phyloP scores from a whole-genome alignment of 2,329 filamentous ascomycete genomes.

The Botrytis fabae region DNA sequence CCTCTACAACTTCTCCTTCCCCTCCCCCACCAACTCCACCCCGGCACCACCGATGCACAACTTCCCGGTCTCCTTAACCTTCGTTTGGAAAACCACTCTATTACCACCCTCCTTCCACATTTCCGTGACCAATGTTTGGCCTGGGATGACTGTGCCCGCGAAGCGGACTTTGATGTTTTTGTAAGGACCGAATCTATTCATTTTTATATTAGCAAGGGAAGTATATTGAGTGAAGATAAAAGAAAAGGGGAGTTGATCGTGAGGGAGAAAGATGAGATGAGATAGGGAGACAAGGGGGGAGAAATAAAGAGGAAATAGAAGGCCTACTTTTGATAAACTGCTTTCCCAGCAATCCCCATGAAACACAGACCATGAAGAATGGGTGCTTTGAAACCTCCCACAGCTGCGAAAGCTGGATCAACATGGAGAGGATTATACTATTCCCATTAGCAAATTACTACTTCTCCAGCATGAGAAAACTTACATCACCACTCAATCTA shows the following conservation, averaged over 20 bases:
- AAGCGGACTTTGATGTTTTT: constrained; percentile 94
- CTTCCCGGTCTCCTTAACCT: constrained; percentile 92
- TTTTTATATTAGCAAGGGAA: background rate
- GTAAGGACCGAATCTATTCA: constrained; percentile 61
- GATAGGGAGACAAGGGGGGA: background rate
- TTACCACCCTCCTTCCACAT: constrained; percentile 88
- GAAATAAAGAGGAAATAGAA: background rate
- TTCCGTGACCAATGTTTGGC: constrained; percentile 87
- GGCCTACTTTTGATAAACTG: constrained; percentile 71
- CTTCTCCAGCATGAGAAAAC: background rate
- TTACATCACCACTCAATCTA: constrained; percentile 92
- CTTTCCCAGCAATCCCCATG: constrained; percentile 89
- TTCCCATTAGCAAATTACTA: background rate
- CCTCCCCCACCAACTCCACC: constrained; percentile 59
- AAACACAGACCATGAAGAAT: constrained; percentile 97
- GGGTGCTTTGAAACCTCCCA: constrained; percentile 90
- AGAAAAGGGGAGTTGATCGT: background rate
- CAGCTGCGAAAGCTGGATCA: constrained; percentile 89
- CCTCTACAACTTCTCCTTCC: constrained; percentile 15
- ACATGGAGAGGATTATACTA: constrained; percentile 73
- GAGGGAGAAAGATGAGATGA: background rate
- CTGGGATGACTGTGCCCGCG: constrained; percentile 79
- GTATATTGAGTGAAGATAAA: too few relatives aligned
- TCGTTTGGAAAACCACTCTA: constrained; percentile 80
- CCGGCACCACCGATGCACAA: constrained; percentile 79